Base-by-base conservation (phyloP, 164 flowering plant genomes). In the Taxillus chinensis region DNA sequence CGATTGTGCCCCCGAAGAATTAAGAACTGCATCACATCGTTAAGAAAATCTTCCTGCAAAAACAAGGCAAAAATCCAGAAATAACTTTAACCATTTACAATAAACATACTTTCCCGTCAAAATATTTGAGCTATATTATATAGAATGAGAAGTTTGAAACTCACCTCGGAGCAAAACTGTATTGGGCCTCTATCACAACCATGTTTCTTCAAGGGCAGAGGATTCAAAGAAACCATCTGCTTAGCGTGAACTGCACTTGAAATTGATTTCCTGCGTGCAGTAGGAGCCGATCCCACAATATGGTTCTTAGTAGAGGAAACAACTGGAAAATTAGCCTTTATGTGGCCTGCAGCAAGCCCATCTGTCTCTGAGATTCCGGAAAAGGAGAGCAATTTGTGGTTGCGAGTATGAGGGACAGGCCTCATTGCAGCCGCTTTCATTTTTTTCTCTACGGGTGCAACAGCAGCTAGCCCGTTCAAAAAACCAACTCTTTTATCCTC, bases 21-120 rank as follows among this genome's bases (percentile, higher is more conserved):
- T 49, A 95, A 77, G 67, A 95, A 95, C 66, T 95, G 93, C 99
- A 95, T 87, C 5, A 95, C 97, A 77, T 95, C 99, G 77, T 80
- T 89, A 65, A 95, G 65, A 68, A 95, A 95, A 56, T 91, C 96
- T 74, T 87, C 99, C 99, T 95, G 82, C 58, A 63, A 0, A 11
- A 48, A 48, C 2, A 43, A 38, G n/a, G 37, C 64, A 55, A 40
- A 37, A 49, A 53, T 43, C 58, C 42, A 14, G 39, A 9, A 45
- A 51, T 37, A 60, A 41, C 7, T n/a, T 11, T 17, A 45, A 27
- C 11, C 60, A 67, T 5, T 27, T 27, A 27, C 27, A 27, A 27
- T 27, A 27, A 27, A 27, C 27, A 0, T 27, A 27, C 27, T 27
- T 27, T 27, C 27, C 27, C 27, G 2, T 27, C 2, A 27, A 27